A percentile compares a stretch with the other conserved stretches of the same genome.
Conservation (phyloP, 768 basidiomycete genomes). For the Lyophyllum atratum region DNA sequence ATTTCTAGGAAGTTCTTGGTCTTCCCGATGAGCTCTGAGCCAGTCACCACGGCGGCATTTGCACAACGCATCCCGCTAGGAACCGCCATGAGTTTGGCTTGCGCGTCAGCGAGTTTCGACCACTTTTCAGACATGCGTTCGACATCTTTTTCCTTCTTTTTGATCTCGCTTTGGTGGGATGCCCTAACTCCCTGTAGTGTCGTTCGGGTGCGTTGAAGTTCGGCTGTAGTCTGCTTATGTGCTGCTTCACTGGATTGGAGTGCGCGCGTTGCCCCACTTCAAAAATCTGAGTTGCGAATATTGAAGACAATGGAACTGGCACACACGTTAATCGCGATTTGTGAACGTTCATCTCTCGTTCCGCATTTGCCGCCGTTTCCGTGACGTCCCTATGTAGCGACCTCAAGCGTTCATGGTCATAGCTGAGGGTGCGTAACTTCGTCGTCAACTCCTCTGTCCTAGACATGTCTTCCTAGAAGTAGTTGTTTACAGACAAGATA, state of each 20-base stretch:
- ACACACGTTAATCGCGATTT: constrained; percentile 75
- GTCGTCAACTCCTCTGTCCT: constrained; percentile 76
- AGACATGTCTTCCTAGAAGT: constrained; percentile 64
- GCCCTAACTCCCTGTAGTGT: constrained; percentile 69
- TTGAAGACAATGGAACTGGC: background rate
- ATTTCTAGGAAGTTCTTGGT: constrained; percentile 61
- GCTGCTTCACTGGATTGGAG: constrained; percentile 61
- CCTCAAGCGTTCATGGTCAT: constrained; percentile 77
- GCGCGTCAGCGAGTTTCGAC: constrained; percentile 69
- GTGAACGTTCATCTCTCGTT: constrained; percentile 74
- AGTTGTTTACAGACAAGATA: background rate
- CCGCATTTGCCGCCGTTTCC: constrained; percentile 69
- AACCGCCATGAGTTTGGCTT: constrained; percentile 53
- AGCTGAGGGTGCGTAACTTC: constrained; percentile 73
- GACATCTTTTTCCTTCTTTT: constrained; percentile 79
- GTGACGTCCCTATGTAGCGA: constrained; percentile 61
- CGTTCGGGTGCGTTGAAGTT: constrained; percentile 73
- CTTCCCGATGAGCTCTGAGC: constrained; percentile 45
- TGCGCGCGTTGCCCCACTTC: constrained; percentile 52
- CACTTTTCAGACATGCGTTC: constrained; percentile 77
- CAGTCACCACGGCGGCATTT: constrained; percentile 50
- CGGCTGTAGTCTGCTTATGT: constrained; percentile 69
- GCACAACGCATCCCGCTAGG: constrained; percentile 57
- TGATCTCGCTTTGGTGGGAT: constrained; percentile 70
- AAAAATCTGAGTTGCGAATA: background rate